phyloP scores from a whole-genome alignment of 768 basidiomycete species.

The Mrakia blollopis region DNA sequence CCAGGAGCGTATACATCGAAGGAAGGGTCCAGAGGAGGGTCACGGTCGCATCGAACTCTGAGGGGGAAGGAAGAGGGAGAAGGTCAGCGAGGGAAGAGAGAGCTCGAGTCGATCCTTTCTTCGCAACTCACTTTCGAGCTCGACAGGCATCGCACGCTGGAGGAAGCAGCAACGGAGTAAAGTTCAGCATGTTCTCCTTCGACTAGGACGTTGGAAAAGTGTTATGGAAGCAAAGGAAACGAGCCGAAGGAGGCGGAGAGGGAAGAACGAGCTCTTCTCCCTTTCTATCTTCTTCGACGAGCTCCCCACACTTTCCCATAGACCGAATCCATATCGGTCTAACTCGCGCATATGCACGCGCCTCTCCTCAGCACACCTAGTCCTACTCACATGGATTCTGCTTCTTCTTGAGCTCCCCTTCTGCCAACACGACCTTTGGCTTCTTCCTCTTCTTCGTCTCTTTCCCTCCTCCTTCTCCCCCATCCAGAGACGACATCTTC shows the following conservation, averaged over 20 bases:
- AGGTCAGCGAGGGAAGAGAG: not conserved
- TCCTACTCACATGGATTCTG: constrained; percentile 11
- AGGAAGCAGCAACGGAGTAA: not conserved
- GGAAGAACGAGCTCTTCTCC: too few relatives aligned
- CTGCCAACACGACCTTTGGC: not conserved
- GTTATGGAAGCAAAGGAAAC: too few relatives aligned
- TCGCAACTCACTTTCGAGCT: constrained; percentile 39
- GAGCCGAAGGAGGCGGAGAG: too few relatives aligned
- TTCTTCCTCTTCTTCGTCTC: constrained; percentile 1
- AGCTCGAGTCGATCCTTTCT: too few relatives aligned
- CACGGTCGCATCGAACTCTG: constrained; percentile 41
- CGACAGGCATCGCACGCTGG: constrained; percentile 36
- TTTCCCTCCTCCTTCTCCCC: not conserved
- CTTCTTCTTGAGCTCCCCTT: constrained; percentile 8
- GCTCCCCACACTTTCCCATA: not conserved
- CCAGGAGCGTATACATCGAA: constrained; percentile 17
- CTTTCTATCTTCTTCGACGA: too few relatives aligned
- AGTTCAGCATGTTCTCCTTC: not conserved
- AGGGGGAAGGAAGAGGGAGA: not conserved
- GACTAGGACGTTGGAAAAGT: too few relatives aligned
- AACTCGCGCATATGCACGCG: not conserved
- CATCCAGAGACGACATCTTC: not conserved
- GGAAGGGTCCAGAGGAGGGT: constrained; percentile 34
- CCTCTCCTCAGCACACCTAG: too few relatives aligned
- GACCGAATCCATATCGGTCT: not conserved